Evolutionary conservation across 495 filamentous ascomycete species (phyloP).

Genomic region (Aspergillus biplanus): DNA sequence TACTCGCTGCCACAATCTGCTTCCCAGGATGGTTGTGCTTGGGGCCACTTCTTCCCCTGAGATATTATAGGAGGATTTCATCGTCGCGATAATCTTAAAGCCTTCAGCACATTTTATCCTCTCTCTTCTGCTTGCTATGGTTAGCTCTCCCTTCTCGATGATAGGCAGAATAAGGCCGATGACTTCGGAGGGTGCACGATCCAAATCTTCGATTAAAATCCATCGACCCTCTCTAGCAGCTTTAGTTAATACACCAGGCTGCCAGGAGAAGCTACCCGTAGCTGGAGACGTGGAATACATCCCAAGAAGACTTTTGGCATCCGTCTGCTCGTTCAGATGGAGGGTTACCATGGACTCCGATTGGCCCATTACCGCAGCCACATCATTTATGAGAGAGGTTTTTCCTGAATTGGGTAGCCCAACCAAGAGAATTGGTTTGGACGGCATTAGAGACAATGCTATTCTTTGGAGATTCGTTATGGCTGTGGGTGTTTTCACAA

Average conservation of each 20-base stretch:
- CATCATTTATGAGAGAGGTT: slow-evolving; percentile 80
- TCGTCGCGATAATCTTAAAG: slow-evolving; percentile 89
- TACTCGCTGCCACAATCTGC: slow-evolving; percentile 79
- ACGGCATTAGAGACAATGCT: slow-evolving; percentile 62
- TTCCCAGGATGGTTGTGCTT: slow-evolving; percentile 67
- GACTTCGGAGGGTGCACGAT: slow-evolving; percentile 93
- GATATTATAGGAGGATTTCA: slow-evolving; percentile 74
- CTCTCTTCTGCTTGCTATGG: slow-evolving; percentile 86
- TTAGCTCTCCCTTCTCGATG: slow-evolving; percentile 83
- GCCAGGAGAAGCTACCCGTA: slow-evolving; percentile 89
- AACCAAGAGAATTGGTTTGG: slow-evolving; percentile 75
- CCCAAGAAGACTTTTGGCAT: slow-evolving; percentile 92
- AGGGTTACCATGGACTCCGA: slow-evolving; percentile 81
- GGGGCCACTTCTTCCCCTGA: slow-evolving; percentile 65
- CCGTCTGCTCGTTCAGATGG: slow-evolving; percentile 95
- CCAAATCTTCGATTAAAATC: slow-evolving; percentile 95
- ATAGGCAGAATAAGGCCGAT: slow-evolving; percentile 89
- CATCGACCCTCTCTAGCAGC: slow-evolving; percentile 92
- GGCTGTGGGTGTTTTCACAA: slow-evolving; percentile 76
- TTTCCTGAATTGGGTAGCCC: slow-evolving; percentile 90
- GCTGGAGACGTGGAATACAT: slow-evolving; percentile 85
- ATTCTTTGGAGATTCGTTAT: slow-evolving; percentile 68
- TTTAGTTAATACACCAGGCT: slow-evolving; percentile 89
- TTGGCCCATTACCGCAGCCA: slow-evolving; percentile 75
- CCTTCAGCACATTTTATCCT: slow-evolving; percentile 77